These are phyloP conservation scores for Millerozyma miso DNA, from an alignment of 805 yeast species.

Conservation along the genomic window DNA sequence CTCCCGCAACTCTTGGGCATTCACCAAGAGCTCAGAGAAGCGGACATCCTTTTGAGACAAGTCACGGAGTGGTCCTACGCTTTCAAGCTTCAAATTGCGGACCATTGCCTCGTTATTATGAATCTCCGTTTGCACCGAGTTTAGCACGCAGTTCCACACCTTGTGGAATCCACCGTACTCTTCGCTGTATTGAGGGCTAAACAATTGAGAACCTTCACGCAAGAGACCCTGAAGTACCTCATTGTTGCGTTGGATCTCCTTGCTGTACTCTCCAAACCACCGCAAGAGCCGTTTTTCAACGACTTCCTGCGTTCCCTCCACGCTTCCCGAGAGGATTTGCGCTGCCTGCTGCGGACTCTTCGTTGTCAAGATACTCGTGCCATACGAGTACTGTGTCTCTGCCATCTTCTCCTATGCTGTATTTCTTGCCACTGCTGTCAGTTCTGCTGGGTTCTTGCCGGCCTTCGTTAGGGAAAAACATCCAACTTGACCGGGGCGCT, in stretches of 20 bases:
- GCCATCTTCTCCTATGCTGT: conserved; percentile 9
- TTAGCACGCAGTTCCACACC: conserved; percentile 44
- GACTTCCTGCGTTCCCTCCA: conserved; percentile 25
- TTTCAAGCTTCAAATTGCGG: conserved; percentile 47
- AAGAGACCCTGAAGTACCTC: conserved; percentile 61
- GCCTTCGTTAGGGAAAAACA: neutral
- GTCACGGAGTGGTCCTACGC: conserved; percentile 50
- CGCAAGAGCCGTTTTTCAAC: conserved; percentile 26
- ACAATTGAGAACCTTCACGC: conserved; percentile 23
- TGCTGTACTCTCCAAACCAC: conserved; percentile 28
- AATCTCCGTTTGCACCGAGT: conserved; percentile 47
- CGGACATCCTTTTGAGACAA: conserved; percentile 50
- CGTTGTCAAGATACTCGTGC: conserved; percentile 37
- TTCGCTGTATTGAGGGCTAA: conserved; percentile 17
- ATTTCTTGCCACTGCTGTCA: neutral
- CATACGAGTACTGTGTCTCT: conserved; percentile 10
- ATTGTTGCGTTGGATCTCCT: conserved; percentile 30
- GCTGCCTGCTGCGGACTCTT: conserved; percentile 41
- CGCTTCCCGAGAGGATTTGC: conserved; percentile 31
- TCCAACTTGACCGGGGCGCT: neutral
- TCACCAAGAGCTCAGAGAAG: conserved; percentile 53
- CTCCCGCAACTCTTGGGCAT: conserved; percentile 41
- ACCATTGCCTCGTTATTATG: conserved; percentile 47
- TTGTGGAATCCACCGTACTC: conserved; percentile 39
- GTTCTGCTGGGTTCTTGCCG: neutral